Percentiles rank a stretch among this genome's conserved stretches.
These are phyloP conservation scores for Paramecium biaurelia DNA, from an alignment of 73 alveolate species.

Conservation along the genomic window DNA sequence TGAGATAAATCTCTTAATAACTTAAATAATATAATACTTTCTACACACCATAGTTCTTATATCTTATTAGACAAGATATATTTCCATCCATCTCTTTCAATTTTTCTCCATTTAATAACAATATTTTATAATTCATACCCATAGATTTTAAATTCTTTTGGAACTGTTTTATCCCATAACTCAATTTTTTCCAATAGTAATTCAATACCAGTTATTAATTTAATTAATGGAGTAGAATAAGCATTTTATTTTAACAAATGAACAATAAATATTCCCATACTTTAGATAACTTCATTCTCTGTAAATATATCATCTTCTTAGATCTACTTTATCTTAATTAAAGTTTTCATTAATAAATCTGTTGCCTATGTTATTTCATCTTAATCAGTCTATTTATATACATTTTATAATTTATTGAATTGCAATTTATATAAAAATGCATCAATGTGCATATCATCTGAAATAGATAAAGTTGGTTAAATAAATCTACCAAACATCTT, in stretches of 20 bases:
- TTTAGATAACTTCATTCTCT: slow-evolving; percentile 16
- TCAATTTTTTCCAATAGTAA: slow-evolving; percentile 46
- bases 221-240: slow-evolving; percentile 46
- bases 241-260: slow-evolving; percentile 28
- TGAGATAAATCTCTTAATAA: not conserved
- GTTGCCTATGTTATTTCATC: not conserved
- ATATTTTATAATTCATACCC: not conserved
- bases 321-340: not conserved
- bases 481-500: not conserved
- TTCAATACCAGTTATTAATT: slow-evolving; percentile 51
- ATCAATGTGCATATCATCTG: not conserved
- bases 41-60: slow-evolving; percentile 50
- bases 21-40: slow-evolving; percentile 47
- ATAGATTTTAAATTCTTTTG: slow-evolving; percentile 17
- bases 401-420: not conserved
- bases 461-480: not conserved
- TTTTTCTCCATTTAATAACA: slow-evolving; percentile 51
- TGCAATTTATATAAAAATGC: not conserved
- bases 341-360: not conserved
- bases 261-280: slow-evolving; percentile 30
- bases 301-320: slow-evolving; percentile 47
- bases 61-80: slow-evolving; percentile 16
- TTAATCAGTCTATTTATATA: slow-evolving; percentile 4
- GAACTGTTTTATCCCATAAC: slow-evolving; percentile 49
- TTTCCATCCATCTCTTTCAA: slow-evolving; percentile 62